Evolutionary conservation across 768 basidiomycete species (phyloP).

Genomic region (Hirschioporus abietinus): DNA sequence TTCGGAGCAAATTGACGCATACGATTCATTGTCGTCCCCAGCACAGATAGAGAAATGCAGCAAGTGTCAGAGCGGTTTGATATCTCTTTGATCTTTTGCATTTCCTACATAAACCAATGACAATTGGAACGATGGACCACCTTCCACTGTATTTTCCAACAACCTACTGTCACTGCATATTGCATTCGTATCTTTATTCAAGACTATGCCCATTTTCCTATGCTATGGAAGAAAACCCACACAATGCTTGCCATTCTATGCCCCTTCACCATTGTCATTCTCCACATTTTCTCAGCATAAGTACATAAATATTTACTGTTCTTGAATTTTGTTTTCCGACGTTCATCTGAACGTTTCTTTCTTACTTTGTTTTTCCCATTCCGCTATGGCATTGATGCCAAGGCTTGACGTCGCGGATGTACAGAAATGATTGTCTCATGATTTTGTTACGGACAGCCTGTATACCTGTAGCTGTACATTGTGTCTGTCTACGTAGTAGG

Average conservation of each 20-base stretch:
- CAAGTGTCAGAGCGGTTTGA: conserved; percentile 3
- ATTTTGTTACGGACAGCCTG: background rate
- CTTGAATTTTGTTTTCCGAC: background rate
- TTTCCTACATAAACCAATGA: background rate
- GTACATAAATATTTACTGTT: background rate
- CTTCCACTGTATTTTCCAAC: background rate
- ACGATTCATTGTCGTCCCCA: background rate
- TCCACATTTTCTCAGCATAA: conserved; percentile 47
- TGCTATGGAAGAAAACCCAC: background rate
- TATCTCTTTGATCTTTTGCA: conserved; percentile 3
- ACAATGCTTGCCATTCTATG: background rate
- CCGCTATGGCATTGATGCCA: conserved; percentile 71
- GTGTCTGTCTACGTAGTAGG: background rate
- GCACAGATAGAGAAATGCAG: background rate
- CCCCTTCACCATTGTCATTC: conserved; percentile 33
- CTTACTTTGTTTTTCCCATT: conserved; percentile 80
- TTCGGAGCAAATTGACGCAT: conserved; percentile 20
- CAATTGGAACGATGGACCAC: background rate
- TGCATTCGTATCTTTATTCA: conserved; percentile 5
- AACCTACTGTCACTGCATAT: background rate
- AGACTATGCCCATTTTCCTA: conserved; percentile 1
- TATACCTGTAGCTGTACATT: conserved; percentile 1
- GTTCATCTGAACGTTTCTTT: conserved; percentile 59
- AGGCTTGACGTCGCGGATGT: background rate
- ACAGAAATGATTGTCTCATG: background rate